Evolutionary conservation across 345 rosid species (phyloP).

Genomic region (Arabis alpina): DNA sequence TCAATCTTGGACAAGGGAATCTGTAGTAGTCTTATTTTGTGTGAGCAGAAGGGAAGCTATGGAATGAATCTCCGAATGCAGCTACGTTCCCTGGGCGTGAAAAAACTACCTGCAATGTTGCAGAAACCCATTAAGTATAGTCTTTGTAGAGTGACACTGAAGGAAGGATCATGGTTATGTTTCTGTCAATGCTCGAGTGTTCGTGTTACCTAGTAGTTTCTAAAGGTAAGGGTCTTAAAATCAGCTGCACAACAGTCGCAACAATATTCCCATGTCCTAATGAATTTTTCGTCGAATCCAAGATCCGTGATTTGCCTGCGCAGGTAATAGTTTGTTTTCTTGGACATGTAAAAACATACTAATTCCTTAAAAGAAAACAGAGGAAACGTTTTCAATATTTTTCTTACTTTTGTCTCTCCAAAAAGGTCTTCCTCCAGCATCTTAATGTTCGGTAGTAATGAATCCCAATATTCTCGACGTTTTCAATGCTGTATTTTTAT

Average conservation of each 20-base stretch:
- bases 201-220: slow-evolving; percentile 22
- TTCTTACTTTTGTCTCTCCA: slow-evolving; percentile 69
- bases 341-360: neutral
- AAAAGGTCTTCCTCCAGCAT: slow-evolving; percentile 78
- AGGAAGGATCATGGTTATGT: no score
- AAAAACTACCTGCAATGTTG: no score
- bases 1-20: neutral
- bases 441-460: slow-evolving; percentile 82
- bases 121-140: no score
- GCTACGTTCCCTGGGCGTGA: no score
- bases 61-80: no score
- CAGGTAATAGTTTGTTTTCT: neutral
- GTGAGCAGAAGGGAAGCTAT: no score
- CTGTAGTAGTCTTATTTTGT: neutral
- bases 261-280: slow-evolving; percentile 86
- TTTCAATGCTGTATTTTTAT: slow-evolving; percentile 63
- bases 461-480: slow-evolving; percentile 80
- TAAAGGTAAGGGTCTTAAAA: slow-evolving; percentile 52
- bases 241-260: slow-evolving; percentile 82
- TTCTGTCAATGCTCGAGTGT: neutral
- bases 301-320: slow-evolving; percentile 58
- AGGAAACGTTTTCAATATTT: neutral
- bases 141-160: no score
- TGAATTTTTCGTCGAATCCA: slow-evolving; percentile 77
- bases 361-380: neutral